Percentiles rank a stretch among this genome's conserved stretches.
phyloP scores from a whole-genome alignment of 2,329 filamentous ascomycete species.

The Bimuria novae-zelandiae region DNA sequence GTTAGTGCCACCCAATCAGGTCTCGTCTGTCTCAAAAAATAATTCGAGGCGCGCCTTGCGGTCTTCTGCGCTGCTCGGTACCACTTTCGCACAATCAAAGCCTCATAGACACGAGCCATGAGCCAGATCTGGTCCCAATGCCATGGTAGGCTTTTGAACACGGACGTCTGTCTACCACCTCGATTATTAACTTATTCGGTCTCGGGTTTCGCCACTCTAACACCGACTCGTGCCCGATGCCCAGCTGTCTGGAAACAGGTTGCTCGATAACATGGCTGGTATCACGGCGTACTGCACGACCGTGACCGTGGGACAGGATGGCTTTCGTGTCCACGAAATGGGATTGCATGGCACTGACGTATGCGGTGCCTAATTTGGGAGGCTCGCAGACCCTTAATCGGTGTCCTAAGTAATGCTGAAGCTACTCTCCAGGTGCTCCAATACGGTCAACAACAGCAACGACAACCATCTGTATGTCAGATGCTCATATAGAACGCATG shows the following conservation, averaged over 20 bases:
- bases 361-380: background rate
- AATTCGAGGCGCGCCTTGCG: conserved; percentile 19
- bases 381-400: background rate
- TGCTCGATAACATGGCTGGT: conserved; percentile 6
- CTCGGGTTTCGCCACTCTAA: conserved; percentile 4
- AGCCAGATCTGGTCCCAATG: conserved; percentile 10
- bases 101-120: conserved; percentile 16
- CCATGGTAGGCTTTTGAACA: conserved; percentile 7
- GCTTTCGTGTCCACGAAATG: conserved; percentile 4
- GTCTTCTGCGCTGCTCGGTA: conserved; percentile 10
- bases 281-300: conserved; percentile 6
- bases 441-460: background rate
- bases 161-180: background rate
- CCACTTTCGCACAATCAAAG: conserved; percentile 22
- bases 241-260: conserved; percentile 4
- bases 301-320: background rate
- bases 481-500: background rate
- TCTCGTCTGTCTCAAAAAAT: conserved; percentile 14
- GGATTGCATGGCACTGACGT: conserved; percentile 5
- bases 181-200: conserved; percentile 1
- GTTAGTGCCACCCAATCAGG: conserved; percentile 12
- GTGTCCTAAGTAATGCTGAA: too few species aligned
- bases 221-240: conserved; percentile 10
- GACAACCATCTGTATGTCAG: background rate
- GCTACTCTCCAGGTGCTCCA: background rate